Evolutionary conservation across 192 early-diverging fungal species (phyloP).

Genomic region (Podochytrium sp.): DNA sequence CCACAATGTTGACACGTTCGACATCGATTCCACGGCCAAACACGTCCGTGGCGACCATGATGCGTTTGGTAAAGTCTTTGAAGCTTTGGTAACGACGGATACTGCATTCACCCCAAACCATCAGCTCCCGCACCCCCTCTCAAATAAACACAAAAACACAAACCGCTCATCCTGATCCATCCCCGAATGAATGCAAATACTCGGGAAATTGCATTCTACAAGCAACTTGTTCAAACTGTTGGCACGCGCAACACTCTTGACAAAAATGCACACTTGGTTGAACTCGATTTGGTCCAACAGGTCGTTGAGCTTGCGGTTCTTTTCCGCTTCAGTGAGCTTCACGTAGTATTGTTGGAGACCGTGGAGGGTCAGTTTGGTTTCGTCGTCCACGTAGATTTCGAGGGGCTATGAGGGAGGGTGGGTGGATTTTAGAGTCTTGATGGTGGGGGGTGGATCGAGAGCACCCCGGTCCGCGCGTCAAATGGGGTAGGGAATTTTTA

Average conservation of each 20-base stretch:
- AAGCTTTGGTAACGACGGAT: conserved; percentile 92
- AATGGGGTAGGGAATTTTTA: conserved; percentile 39
- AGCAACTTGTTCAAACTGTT: conserved; percentile 86
- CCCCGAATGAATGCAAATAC: conserved; percentile 88
- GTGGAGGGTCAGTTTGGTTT: conserved; percentile 96
- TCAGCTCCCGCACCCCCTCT: too few species aligned
- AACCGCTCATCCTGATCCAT: conserved; percentile 91
- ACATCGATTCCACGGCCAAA: conserved; percentile 99
- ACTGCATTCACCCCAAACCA: conserved; percentile 36
- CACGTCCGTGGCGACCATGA: conserved; percentile 97
- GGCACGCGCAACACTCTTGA: conserved; percentile 87
- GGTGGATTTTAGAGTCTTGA: conserved; percentile 1
- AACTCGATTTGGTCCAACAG: conserved; percentile 93
- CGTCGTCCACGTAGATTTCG: conserved; percentile 97
- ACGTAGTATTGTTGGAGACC: conserved; percentile 96
- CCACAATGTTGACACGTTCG: conserved; percentile 97
- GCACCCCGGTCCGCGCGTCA: not conserved
- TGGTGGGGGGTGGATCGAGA: conserved; percentile 1
- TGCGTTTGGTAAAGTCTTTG: conserved; percentile 93
- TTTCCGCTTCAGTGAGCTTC: conserved; percentile 79
- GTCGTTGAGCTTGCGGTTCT: conserved; percentile 94
- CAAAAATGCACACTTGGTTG: conserved; percentile 98
- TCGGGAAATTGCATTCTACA: conserved; percentile 89
- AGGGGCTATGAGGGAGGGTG: conserved; percentile 66
- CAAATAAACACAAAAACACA: not conserved